Evolutionary conservation across 345 rosid genomes (phyloP).

Genomic region (Salix arbutifolia): DNA sequence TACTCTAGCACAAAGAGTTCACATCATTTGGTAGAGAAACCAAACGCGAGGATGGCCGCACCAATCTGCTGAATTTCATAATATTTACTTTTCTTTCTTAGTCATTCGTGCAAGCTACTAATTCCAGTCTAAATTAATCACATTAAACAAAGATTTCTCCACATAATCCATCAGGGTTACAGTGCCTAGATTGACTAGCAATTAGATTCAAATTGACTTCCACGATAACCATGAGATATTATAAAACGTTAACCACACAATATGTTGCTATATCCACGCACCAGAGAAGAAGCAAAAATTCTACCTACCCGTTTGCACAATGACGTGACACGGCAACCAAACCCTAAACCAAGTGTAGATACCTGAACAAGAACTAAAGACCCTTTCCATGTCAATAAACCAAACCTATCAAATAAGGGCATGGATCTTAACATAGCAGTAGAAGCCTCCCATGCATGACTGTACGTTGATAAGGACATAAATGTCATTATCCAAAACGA

Average conservation of each 20-base stretch:
- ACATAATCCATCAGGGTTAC: background rate
- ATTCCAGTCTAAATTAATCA: background rate
- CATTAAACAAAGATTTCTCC: background rate
- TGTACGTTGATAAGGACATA: background rate
- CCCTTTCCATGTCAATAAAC: background rate
- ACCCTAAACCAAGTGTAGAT: background rate
- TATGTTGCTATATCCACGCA: background rate
- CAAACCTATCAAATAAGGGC: background rate
- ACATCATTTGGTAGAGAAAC: too few relatives aligned
- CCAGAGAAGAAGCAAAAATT: too few relatives aligned
- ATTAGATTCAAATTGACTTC: background rate
- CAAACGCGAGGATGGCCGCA: too few relatives aligned
- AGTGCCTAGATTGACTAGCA: background rate
- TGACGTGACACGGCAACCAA: background rate
- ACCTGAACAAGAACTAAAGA: background rate
- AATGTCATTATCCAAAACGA: background rate
- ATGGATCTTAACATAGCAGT: background rate
- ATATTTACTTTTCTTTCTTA: too few relatives aligned
- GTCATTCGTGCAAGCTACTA: background rate
- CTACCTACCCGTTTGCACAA: background rate
- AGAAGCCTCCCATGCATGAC: background rate
- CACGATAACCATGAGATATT: background rate
- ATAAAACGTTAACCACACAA: background rate
- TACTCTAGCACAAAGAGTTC: too few relatives aligned
- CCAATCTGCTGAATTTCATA: too few relatives aligned